phyloP scores from a whole-genome alignment of 768 basidiomycete genomes.

The Leccinum boreale region DNA sequence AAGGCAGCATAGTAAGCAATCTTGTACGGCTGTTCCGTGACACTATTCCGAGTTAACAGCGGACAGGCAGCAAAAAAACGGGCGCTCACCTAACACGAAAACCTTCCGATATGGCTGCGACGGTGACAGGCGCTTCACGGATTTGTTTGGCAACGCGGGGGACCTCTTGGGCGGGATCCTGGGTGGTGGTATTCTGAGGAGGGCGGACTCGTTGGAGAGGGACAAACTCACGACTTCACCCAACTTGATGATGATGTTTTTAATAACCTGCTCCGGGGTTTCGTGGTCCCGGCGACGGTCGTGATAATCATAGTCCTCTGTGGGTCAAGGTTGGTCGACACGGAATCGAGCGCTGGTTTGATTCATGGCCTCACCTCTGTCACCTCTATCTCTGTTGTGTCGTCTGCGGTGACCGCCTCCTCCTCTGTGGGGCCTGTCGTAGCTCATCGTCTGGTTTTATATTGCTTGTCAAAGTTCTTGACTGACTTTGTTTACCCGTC shows the following conservation, averaged over 20 bases:
- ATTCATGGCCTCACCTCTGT: constrained; percentile 21
- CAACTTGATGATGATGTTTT: constrained; percentile 62
- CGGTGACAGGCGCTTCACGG: constrained; percentile 53
- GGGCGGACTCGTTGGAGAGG: too few relatives aligned
- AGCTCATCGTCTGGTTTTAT: constrained; percentile 43
- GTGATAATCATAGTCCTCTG: constrained; percentile 62
- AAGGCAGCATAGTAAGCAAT: constrained; percentile 85
- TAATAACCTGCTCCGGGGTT: constrained; percentile 70
- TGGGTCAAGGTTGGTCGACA: background rate
- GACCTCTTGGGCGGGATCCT: constrained; percentile 74
- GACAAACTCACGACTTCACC: constrained; percentile 75
- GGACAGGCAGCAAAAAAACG: background rate
- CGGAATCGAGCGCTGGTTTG: background rate
- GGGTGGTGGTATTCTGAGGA: constrained; percentile 1
- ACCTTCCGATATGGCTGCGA: constrained; percentile 68
- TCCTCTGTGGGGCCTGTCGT: constrained; percentile 48
- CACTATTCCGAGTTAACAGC: constrained; percentile 39
- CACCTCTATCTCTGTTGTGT: constrained; percentile 48
- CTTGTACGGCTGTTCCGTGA: constrained; percentile 93
- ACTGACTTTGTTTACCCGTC: too few relatives aligned
- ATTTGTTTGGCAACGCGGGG: constrained; percentile 64
- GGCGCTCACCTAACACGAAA: constrained; percentile 61
- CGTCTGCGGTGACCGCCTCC: constrained; percentile 47
- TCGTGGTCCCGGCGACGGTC: constrained; percentile 68
- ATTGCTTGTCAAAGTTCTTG: background rate